Evolutionary conservation across 2,329 filamentous ascomycete genomes (phyloP), one percentile per base, ranked within the genome.

Genomic region (Aspergillus hortae): DNA sequence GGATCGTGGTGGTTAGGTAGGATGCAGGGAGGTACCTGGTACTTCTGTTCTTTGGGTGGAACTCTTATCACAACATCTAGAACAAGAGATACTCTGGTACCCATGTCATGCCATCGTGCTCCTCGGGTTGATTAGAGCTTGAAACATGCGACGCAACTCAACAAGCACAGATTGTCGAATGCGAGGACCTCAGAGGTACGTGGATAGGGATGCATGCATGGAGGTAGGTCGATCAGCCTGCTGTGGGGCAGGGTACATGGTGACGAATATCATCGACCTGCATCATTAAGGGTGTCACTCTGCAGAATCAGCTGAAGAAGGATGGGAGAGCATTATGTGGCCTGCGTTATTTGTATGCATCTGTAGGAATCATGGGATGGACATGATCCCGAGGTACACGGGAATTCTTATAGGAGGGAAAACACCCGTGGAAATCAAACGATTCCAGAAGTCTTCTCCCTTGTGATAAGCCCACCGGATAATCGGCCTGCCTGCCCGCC

Each of bases 361-460:
- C 49, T 42, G 46, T 49, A 42, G 46, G 38, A 46, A 53, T 55
- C 44, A 52, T 50, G 51, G 44, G 48, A 44, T 35, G 49, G 48
- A 44, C 43, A 47, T 46, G 52, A 54, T 50, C 47, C 48, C 47
- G 52, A 54, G 48, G 48, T 41, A 51, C 27, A 10, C 27, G 27
- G 25, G 27, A 30, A 9, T 11, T 30, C 7, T 11, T 30, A 30
- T 30, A 19, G 40, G 17, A n/a, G 19, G 40, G 15, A 17, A 17
- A 38, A 17, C 2, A 38, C 7, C 35, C 35, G 15, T n/a, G 14
- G 17, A 17, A 14, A 19, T 42, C 40, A 21, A 35, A 35, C 14
- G 11, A 33, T 45, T 36, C 40, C 41, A 30, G 41, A 49, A 32
- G 38, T 15, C 23, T 33, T 50, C 42, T 36, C 32, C 32, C 48